Base-by-base conservation (phyloP, 2,329 filamentous ascomycete genomes). In the Colletotrichum tanaceti region DNA sequence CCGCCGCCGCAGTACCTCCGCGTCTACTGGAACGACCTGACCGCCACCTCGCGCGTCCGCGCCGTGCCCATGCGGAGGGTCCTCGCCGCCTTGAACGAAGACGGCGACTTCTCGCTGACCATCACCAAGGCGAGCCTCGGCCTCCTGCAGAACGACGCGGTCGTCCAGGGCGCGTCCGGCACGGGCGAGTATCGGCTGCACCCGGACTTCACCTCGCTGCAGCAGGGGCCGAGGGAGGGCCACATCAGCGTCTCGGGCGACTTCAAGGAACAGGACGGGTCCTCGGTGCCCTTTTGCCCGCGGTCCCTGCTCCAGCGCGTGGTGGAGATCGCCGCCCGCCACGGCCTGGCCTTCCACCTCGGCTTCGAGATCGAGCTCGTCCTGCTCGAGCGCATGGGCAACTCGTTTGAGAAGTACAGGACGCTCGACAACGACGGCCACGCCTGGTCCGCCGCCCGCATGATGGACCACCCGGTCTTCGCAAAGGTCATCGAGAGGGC, bases 291-390 rank as follows among this genome's bases (percentile, higher is more conserved):
- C 1, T 70, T 89, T 0, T 97, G 93, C 73, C 92, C 93, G 0
- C 85, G 92, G 63, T 82, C 88, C 49, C 76, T 90, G 64, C 81
- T 97, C 62, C 80, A 87, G 62, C 81, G 78, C 3, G 81, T 89
- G 0, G 75, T 90, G 1, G 80, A 84, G 0, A 78, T 80, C 6
- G 85, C 91, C 0, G 79, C 84, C 13, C 73, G 78, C 2, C 81
- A 87, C 44, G 82, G 83, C 1, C 81, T 93, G 2, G 78, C 83
- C 3, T 88, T 94, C 55, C 82, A 90, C 0, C 78, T 93, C 18
- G 93, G 93, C 0, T 97, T 96, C 72, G 93, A 97, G 77, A 88
- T 97, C 47, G 93, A 97, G 77, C 87, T 96, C 11, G 84, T 92
- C 1, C 89, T 97, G 71, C 81, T 95, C 71, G 84, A 84, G 47